Evolutionary conservation across 371 early-diverging fungal genomes (phyloP).

Genomic region (Massospora cicadina): DNA sequence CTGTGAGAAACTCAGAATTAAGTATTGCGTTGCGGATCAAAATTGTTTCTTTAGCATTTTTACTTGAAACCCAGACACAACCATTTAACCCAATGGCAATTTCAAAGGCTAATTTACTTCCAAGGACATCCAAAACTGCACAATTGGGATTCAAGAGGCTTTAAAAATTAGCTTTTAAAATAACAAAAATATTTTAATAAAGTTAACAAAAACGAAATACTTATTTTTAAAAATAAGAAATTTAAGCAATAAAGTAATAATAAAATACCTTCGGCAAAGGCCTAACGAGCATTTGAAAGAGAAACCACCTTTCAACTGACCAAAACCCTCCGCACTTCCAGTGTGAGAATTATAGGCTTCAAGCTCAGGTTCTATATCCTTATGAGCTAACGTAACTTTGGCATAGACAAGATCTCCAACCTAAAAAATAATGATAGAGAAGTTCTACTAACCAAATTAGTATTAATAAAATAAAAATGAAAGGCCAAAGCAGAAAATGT

Average conservation of each 20-base stretch:
- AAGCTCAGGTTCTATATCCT: slow-evolving; percentile 91
- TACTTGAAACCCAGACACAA: slow-evolving; percentile 55
- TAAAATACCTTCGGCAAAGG: slow-evolving; percentile 36
- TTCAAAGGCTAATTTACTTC: slow-evolving; percentile 64
- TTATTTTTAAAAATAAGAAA: background rate
- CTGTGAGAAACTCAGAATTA: slow-evolving; percentile 42
- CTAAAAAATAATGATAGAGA: slow-evolving; percentile 13
- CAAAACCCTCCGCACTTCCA: slow-evolving; percentile 59
- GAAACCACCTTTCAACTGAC: slow-evolving; percentile 54
- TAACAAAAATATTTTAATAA: background rate
- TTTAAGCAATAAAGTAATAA: background rate
- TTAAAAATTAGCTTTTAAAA: background rate
- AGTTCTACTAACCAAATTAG: background rate
- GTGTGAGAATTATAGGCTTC: slow-evolving; percentile 67
- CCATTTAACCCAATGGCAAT: slow-evolving; percentile 86
- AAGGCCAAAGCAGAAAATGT: background rate
- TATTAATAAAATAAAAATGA: too few relatives aligned
- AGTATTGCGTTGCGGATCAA: slow-evolving; percentile 50
- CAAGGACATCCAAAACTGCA: slow-evolving; percentile 42
- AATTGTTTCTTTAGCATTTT: slow-evolving; percentile 31
- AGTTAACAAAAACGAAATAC: background rate
- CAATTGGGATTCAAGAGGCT: slow-evolving; percentile 54
- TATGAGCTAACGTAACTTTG: slow-evolving; percentile 65
- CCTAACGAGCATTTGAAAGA: slow-evolving; percentile 52
- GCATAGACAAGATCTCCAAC: slow-evolving; percentile 69